phyloP scores from a whole-genome alignment of 176 grass and related monocot genomes.

The Phyllostachys edulis region DNA sequence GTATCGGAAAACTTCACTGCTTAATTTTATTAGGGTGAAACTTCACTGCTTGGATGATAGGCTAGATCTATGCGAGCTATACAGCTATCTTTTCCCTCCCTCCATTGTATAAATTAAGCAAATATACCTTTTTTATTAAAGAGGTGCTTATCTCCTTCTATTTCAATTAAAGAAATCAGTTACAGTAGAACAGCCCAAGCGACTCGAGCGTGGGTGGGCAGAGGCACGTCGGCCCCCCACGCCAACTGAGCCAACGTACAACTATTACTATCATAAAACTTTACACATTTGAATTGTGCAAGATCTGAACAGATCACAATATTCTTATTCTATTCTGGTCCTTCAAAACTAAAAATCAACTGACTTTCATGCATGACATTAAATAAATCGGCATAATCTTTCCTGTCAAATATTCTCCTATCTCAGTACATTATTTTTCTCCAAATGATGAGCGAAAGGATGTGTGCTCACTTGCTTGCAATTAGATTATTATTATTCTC shows the following conservation, averaged over 20 bases:
- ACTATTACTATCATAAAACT: slow-evolving; percentile 4
- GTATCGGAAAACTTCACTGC: slow-evolving; percentile 29
- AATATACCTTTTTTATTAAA: slow-evolving; percentile 30
- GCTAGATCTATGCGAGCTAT: slow-evolving; percentile 20
- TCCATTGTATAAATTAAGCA: slow-evolving; percentile 15
- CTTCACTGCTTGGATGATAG: slow-evolving; percentile 14
- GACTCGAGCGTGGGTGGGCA: no score
- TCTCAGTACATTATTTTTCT: slow-evolving; percentile 11
- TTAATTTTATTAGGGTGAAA: not conserved
- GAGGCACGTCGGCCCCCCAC: no score
- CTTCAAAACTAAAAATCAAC: slow-evolving; percentile 15
- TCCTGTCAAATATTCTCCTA: slow-evolving; percentile 33
- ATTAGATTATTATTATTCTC: slow-evolving; percentile 32
- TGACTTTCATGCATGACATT: slow-evolving; percentile 26
- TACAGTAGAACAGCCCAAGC: no score
- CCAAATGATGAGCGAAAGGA: slow-evolving; percentile 12
- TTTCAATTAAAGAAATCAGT: no score
- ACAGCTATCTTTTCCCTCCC: not conserved
- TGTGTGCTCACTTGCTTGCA: slow-evolving; percentile 26
- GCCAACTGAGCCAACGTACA: no score
- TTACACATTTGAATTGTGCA: slow-evolving; percentile 40
- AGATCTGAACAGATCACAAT: slow-evolving; percentile 37
- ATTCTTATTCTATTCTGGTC: slow-evolving; percentile 24
- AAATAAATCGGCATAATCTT: slow-evolving; percentile 18
- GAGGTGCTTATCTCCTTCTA: no score